phyloP scores from a whole-genome alignment of 805 yeast genomes.

The Barnettozyma botsteinii region DNA sequence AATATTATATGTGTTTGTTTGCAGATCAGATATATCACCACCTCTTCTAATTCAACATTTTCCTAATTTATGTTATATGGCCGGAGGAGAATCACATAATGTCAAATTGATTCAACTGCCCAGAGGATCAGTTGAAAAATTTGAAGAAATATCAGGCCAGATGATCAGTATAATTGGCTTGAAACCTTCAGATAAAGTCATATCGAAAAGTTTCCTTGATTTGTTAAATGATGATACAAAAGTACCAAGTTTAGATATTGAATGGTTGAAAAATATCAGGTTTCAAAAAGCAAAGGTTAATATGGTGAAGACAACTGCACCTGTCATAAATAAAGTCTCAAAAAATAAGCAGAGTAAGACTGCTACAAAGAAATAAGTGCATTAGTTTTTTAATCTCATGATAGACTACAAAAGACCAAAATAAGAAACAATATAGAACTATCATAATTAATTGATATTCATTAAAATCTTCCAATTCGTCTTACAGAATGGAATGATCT shows the following conservation, averaged over 20 bases:
- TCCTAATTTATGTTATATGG: conserved; percentile 48
- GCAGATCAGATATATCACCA: conserved; percentile 51
- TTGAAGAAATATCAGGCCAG: conserved; percentile 29
- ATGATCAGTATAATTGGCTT: conserved; percentile 31
- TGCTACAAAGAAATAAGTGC: background rate
- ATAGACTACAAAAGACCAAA: too few species aligned
- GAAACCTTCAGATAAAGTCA: conserved; percentile 14
- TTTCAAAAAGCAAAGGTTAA: conserved; percentile 35
- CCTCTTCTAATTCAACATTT: conserved; percentile 47
- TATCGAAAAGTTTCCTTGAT: conserved; percentile 24
- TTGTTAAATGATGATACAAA: conserved; percentile 12
- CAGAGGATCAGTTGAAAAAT: conserved; percentile 26
- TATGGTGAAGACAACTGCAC: conserved; percentile 42
- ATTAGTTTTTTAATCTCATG: too few species aligned
- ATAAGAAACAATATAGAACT: too few species aligned
- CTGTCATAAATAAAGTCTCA: conserved; percentile 29
- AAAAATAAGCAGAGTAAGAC: conserved; percentile 12
- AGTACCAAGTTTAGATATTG: conserved; percentile 36
- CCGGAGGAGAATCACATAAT: conserved; percentile 26
- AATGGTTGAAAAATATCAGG: conserved; percentile 39
- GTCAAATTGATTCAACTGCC: conserved; percentile 62
- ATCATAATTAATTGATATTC: background rate
- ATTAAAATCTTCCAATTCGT: background rate
- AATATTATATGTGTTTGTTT: conserved; percentile 44
- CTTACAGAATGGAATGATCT: conserved; percentile 6